Conservation (phyloP, 345 rosid genomes). For the Camelina hispida region DNA sequence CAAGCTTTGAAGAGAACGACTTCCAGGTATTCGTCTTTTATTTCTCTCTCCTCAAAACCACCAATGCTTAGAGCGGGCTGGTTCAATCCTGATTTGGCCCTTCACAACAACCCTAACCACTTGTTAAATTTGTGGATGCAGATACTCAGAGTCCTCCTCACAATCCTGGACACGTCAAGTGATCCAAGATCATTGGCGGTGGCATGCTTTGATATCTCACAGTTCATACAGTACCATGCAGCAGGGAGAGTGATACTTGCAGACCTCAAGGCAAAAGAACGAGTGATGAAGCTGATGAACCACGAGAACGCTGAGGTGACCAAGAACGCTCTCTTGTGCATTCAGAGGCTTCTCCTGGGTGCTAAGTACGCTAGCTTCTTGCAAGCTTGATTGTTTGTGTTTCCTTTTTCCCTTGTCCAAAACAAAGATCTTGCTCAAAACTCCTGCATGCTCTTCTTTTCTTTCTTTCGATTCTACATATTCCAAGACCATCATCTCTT, state of each 20-base stretch:
- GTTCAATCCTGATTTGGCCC: background rate
- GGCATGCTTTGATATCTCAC: slow-evolving; percentile 94
- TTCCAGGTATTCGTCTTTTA: slow-evolving; percentile 67
- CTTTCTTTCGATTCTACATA: slow-evolving; percentile 21
- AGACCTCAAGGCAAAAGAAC: slow-evolving; percentile 92
- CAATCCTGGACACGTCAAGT: slow-evolving; percentile 84
- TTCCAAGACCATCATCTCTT: slow-evolving; percentile 35
- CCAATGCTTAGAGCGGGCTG: background rate
- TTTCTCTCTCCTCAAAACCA: background rate
- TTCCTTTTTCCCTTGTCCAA: slow-evolving; percentile 25
- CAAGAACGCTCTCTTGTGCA: slow-evolving; percentile 74
- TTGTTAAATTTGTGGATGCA: slow-evolving; percentile 44
- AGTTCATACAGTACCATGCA: slow-evolving; percentile 91
- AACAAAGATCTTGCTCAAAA: slow-evolving; percentile 20
- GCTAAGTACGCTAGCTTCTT: slow-evolving; percentile 97
- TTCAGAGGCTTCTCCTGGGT: slow-evolving; percentile 89
- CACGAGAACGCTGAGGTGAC: slow-evolving; percentile 85
- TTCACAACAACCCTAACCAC: slow-evolving; percentile 6
- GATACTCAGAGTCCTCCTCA: slow-evolving; percentile 92
- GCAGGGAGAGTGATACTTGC: slow-evolving; percentile 85
- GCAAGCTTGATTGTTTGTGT: slow-evolving; percentile 61
- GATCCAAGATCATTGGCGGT: slow-evolving; percentile 91
- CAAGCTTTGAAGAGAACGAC: slow-evolving; percentile 85
- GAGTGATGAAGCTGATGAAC: slow-evolving; percentile 88
- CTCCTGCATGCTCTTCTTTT: slow-evolving; percentile 15